A percentile compares a stretch with the other conserved stretches of the same genome.
Conservation (phyloP, 768 basidiomycete species). For the Brasilioporus rufonigricans region DNA sequence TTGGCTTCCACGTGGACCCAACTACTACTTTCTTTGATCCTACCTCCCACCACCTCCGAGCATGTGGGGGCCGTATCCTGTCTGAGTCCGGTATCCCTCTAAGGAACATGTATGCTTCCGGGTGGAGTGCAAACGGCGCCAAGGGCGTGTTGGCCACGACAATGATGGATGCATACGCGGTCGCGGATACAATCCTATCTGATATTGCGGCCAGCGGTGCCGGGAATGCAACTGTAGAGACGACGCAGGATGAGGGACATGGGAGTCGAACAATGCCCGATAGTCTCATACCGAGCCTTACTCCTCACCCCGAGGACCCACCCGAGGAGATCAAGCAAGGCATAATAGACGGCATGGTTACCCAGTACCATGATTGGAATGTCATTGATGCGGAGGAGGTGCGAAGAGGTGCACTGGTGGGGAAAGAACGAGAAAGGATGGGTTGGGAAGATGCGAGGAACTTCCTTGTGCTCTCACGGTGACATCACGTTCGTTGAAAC, state of each 20-base stretch:
- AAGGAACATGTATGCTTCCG: conserved; percentile 80
- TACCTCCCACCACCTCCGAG: conserved; percentile 53
- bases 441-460: conserved; percentile 55
- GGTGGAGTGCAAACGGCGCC: conserved; percentile 92
- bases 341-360: conserved; percentile 42
- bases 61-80: conserved; percentile 48
- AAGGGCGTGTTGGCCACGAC: conserved; percentile 89
- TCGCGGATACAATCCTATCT: conserved; percentile 65
- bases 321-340: conserved; percentile 49
- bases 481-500: conserved; percentile 6
- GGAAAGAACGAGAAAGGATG: conserved; percentile 80
- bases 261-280: not conserved
- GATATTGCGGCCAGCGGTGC: conserved; percentile 43
- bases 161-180: conserved; percentile 87
- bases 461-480: conserved; percentile 23
- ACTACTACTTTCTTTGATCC: conserved; percentile 58
- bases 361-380: conserved; percentile 74
- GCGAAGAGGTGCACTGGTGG: conserved; percentile 48
- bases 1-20: conserved; percentile 81
- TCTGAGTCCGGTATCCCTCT: conserved; percentile 37
- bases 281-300: conserved; percentile 33
- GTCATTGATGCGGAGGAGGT: conserved; percentile 70
- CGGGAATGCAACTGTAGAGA: conserved; percentile 15
- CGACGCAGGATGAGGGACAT: conserved; percentile 5
- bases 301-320: conserved; percentile 41